Evolutionary conservation across 2,329 filamentous ascomycete species (phyloP), one percentile per base, ranked within the genome.

Genomic region (Fusarium odoratissimum): DNA sequence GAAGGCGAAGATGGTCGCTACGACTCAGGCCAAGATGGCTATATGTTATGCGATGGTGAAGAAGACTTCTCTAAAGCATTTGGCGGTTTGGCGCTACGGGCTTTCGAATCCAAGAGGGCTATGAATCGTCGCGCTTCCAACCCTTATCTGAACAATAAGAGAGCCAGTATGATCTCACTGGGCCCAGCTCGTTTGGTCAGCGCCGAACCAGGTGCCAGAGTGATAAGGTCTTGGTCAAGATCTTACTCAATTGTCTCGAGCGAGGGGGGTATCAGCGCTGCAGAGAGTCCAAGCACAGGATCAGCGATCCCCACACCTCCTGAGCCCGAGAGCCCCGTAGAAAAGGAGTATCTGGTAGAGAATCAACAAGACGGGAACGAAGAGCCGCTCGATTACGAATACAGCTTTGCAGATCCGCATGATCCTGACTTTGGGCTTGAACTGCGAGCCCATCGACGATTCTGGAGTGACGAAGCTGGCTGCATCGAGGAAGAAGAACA

Each of bases 401-500:
- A 81, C 61, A 77, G 69, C 10, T 81, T 75, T 61, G 64, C 69
- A 14, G 80, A 83, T 40, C 72, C 67, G 37, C 63, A 73, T 23
- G 80, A 82, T 57, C 62, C 52, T 33, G 82, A 83, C n/a, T 77
- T 76, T 44, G 79, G 77, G 13, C 67, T 83, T 45, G 79, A 82
- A 57, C 79, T 83, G 65, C 81, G 81, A 67, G 75, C 77, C 33
- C 80, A 82, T 62, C 77, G 80, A 58, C 74, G 81, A 42, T 79
- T 80, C 44, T 79, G 79, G 74, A 78, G 79, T 38, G 79, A 81
- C 49, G 73, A 81, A 37, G 78, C 79, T 17, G 78, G 79, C 44
- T 76, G 80, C 33, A 83, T 83, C 57, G 81, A 83, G 45, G 82
- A 83, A 71, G 82, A 83, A 62, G 80, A 80, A 42, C 72, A 77